Base-by-base conservation (phyloP, 2,329 filamentous ascomycete species). In the Diaporthe capsici region DNA sequence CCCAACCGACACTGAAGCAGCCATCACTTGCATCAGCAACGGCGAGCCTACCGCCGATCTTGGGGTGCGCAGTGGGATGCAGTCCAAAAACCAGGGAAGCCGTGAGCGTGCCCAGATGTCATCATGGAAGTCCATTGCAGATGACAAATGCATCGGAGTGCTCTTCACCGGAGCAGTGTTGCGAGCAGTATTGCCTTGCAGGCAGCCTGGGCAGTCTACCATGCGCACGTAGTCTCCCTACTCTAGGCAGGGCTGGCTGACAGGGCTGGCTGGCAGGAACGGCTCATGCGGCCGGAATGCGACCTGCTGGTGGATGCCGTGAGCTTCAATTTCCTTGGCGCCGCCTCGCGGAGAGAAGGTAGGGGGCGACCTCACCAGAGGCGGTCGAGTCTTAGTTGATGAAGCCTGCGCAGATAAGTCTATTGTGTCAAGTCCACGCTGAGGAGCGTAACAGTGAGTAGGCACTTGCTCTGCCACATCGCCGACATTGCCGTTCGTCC, bases 251-350 rank as follows among this genome's bases (percentile, higher is more conserved):
- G 63, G 31, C 22, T 49, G 63, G 53, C 53, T 17, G 22, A 47
- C 47, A 68, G 31, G 63, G 31, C 22, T 49, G 63, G 53, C 53
- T 20, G 53, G 53, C 53, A 55, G 25, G 25, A 20, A 28, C 53
- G 53, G 58, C 37, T 61, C 37, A 42, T 61, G 58, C 58, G 37
- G 58, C 63, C 63, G 31, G 31, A 39, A 51, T 28, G 63, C 47
- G 44, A 22, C 28, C 47, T 10, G 47, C 31, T 39, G 44, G 42
- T n/a, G 28, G 34, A 22, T 53, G 47, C 63, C 63, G n/a, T 39
- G n/a, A 25, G 63, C 47, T 68, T 68, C 31, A 53, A 25, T 39
- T 28, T 28, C 20, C 31, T 39, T 53, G 3, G 47, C 31, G 22
- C 31, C 31, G 22, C 31, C 31, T 5, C 42, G 20, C 15, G 6